Conservation (phyloP, 2,329 filamentous ascomycete species). For the Fusarium siculi region DNA sequence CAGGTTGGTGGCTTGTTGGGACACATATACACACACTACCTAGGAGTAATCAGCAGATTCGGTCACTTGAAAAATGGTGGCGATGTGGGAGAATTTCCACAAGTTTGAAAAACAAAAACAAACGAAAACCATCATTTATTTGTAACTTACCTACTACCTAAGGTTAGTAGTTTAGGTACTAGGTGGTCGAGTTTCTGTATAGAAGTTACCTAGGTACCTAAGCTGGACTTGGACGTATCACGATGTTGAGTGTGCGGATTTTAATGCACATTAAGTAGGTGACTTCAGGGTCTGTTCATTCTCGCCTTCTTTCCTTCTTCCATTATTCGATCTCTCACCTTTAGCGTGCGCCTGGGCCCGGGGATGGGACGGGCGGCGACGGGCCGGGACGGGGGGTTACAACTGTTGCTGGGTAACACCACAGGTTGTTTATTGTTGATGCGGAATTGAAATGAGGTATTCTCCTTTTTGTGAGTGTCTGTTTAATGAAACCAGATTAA, state of each 20-base stretch:
- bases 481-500: not conserved
- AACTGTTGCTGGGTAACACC: slow-evolving; percentile 15
- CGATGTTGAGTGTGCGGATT: not conserved
- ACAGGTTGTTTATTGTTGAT: slow-evolving; percentile 25
- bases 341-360: slow-evolving; percentile 20
- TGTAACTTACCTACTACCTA: not conserved
- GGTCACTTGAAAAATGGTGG: not conserved
- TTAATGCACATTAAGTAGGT: not conserved
- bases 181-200: not conserved
- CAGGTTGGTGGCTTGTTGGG: not conserved
- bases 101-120: not conserved
- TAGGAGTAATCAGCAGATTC: not conserved
- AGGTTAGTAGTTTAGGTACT: not conserved
- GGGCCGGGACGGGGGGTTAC: slow-evolving; percentile 19
- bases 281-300: slow-evolving; percentile 18
- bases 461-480: not conserved
- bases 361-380: slow-evolving; percentile 21
- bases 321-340: slow-evolving; percentile 8
- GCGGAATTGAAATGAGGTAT: slow-evolving; percentile 11
- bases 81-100: not conserved
- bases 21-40: not conserved
- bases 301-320: not conserved
- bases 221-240: not conserved
- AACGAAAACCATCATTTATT: not conserved
- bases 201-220: no score